These are phyloP conservation scores for Leishmania aethiopica DNA, from an alignment of 208 protist genomes.

Conservation along the genomic window DNA sequence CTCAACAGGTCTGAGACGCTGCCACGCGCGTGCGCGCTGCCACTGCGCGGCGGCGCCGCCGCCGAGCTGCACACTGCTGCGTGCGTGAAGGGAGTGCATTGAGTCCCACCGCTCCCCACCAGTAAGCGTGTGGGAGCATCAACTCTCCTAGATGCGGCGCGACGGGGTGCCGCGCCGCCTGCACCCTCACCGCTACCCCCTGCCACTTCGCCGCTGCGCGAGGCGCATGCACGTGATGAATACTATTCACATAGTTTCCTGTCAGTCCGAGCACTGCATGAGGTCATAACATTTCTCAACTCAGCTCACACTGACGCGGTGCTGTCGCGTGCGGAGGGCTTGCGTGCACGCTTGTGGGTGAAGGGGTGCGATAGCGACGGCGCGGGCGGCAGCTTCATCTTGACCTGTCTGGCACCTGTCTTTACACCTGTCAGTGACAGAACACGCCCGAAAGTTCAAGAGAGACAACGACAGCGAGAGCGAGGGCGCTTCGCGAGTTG, in stretches of 20 bases:
- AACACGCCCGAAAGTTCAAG: too few species aligned
- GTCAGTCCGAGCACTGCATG: constrained; percentile 22
- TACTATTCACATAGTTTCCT: constrained; percentile 25
- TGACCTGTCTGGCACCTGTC: too few species aligned
- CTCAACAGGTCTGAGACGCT: constrained; percentile 28
- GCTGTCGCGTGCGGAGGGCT: too few species aligned
- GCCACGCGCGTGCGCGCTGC: too few species aligned
- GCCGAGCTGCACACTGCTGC: not conserved
- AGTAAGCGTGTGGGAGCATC: constrained; percentile 26
- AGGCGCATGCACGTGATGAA: constrained; percentile 11
- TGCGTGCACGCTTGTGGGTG: too few species aligned
- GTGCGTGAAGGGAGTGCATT: constrained; percentile 23
- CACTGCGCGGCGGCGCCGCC: not conserved
- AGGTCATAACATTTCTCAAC: constrained; percentile 15
- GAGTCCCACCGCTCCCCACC: constrained; percentile 19
- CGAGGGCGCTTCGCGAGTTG: too few species aligned
- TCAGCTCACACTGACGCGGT: constrained; percentile 13
- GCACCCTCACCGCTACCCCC: not conserved
- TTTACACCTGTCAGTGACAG: too few species aligned
- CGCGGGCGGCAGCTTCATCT: too few species aligned
- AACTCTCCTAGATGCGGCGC: constrained; percentile 24
- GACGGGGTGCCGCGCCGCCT: not conserved
- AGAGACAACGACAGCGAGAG: too few species aligned
- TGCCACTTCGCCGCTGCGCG: not conserved
- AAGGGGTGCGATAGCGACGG: too few species aligned